Evolutionary conservation across 352 stramenopile species (phyloP).

Genomic region (Phytophthora hybrid): DNA sequence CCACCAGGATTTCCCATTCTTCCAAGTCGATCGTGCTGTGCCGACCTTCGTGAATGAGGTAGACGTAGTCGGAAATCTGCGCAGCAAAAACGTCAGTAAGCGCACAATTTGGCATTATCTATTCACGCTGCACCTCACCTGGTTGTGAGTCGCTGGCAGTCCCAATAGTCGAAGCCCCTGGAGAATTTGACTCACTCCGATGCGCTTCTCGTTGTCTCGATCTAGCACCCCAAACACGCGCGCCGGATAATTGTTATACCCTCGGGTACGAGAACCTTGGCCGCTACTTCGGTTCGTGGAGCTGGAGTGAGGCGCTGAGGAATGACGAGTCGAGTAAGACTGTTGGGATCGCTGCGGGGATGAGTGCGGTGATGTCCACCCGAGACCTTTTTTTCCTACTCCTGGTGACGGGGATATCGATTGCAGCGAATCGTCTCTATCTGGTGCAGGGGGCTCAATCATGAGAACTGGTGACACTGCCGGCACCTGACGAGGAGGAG

Average conservation of each 20-base stretch:
- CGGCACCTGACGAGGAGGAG: slow-evolving; percentile 5
- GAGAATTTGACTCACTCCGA: slow-evolving; percentile 66
- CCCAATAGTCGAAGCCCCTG: slow-evolving; percentile 61
- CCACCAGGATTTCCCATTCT: slow-evolving; percentile 75
- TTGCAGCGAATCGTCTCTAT: slow-evolving; percentile 20
- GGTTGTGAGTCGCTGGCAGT: slow-evolving; percentile 71
- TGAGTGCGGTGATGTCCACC: slow-evolving; percentile 30
- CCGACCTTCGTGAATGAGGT: slow-evolving; percentile 72
- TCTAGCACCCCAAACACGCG: slow-evolving; percentile 69
- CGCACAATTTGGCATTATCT: background rate
- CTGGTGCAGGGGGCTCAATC: slow-evolving; percentile 25
- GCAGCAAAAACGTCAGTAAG: background rate
- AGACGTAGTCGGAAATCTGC: slow-evolving; percentile 80
- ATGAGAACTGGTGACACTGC: slow-evolving; percentile 19
- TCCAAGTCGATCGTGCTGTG: slow-evolving; percentile 63
- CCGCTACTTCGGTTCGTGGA: slow-evolving; percentile 24
- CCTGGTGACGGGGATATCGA: slow-evolving; percentile 16
- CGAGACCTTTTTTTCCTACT: slow-evolving; percentile 5
- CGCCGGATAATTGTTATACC: slow-evolving; percentile 47
- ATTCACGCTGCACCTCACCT: slow-evolving; percentile 37
- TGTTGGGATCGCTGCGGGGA: slow-evolving; percentile 38
- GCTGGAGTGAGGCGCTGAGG: slow-evolving; percentile 19
- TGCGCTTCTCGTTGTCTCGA: slow-evolving; percentile 47
- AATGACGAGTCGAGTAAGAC: slow-evolving; percentile 20
- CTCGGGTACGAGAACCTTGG: background rate